Evolutionary conservation across 2,329 filamentous ascomycete genomes (phyloP).

Genomic region (Apiospora arundinis): DNA sequence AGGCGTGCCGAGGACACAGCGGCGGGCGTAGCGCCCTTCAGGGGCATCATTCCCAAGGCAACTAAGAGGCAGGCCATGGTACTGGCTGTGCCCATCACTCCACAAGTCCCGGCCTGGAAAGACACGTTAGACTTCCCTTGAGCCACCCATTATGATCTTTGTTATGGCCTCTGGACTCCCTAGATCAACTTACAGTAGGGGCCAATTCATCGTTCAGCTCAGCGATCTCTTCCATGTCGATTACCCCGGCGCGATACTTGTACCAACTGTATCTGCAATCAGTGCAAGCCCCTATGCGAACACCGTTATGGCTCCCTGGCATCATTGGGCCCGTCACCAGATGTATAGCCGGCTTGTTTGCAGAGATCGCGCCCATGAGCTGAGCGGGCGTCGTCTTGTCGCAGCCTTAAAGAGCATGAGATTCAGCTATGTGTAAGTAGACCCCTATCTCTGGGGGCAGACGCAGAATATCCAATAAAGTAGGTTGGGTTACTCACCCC

Average conservation of each 20-base stretch:
- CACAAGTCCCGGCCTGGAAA: slow-evolving; percentile 73
- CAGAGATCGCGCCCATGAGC: slow-evolving; percentile 77
- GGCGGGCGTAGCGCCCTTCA: slow-evolving; percentile 78
- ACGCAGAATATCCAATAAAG: neutral
- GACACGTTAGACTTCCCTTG: neutral
- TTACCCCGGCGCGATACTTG: slow-evolving; percentile 66
- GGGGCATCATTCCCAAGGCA: slow-evolving; percentile 80
- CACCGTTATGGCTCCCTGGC: slow-evolving; percentile 70
- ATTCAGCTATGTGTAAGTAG: neutral
- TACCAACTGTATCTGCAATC: slow-evolving; percentile 80
- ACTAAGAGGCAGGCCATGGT: slow-evolving; percentile 88
- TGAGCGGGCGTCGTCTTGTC: slow-evolving; percentile 79
- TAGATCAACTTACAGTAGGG: slow-evolving; percentile 60
- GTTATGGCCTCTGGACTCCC: too few relatives aligned
- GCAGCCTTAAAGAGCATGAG: slow-evolving; percentile 58
- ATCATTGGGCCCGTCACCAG: slow-evolving; percentile 78
- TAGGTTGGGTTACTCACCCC: slow-evolving; percentile 54
- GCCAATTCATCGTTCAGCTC: slow-evolving; percentile 76
- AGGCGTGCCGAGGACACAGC: slow-evolving; percentile 80
- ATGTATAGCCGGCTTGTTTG: slow-evolving; percentile 73
- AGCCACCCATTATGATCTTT: too few relatives aligned
- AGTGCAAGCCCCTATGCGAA: slow-evolving; percentile 73
- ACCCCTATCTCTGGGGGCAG: neutral
- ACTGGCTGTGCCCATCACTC: slow-evolving; percentile 91
- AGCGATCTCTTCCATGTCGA: slow-evolving; percentile 75